These are phyloP conservation scores for Colletotrichum liriopes DNA, from an alignment of 2,329 filamentous ascomycete species.

Conservation along the genomic window DNA sequence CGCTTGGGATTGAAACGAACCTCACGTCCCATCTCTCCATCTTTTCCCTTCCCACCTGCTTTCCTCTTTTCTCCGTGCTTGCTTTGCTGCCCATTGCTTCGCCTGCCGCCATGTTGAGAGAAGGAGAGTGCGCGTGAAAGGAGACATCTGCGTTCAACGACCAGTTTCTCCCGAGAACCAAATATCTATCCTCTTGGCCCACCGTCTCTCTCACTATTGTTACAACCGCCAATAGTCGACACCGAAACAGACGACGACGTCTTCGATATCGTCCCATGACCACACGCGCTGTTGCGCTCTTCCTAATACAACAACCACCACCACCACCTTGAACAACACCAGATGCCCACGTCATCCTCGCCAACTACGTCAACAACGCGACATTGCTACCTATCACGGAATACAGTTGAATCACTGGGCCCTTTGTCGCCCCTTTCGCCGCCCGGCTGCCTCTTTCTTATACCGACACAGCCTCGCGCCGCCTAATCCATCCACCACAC, in stretches of 20 bases:
- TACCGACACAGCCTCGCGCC: slow-evolving; percentile 33
- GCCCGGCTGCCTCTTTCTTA: slow-evolving; percentile 32
- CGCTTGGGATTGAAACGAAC: slow-evolving; percentile 21
- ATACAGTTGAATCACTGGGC: not conserved
- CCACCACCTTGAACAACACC: not conserved
- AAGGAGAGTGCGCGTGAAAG: slow-evolving; percentile 3
- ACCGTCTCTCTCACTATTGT: not conserved
- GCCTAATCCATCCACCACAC: slow-evolving; percentile 16
- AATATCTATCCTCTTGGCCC: not conserved
- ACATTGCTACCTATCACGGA: not conserved
- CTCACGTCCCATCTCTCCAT: slow-evolving; percentile 22
- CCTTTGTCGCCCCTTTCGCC: slow-evolving; percentile 31
- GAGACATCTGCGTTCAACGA: slow-evolving; percentile 15
- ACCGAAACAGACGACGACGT: not conserved
- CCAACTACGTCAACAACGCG: not conserved
- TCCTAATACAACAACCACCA: slow-evolving; percentile 5
- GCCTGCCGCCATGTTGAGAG: slow-evolving; percentile 17
- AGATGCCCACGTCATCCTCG: slow-evolving; percentile 15
- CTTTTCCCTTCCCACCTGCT: slow-evolving; percentile 7
- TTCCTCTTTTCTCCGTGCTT: not conserved
- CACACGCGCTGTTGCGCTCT: slow-evolving; percentile 4
- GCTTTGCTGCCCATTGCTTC: slow-evolving; percentile 3
- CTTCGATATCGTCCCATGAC: slow-evolving; percentile 28
- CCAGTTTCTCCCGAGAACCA: not conserved
- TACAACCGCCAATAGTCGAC: slow-evolving; percentile 1